Base-by-base conservation (phyloP, 257 asterid species). In the Nyctanthes arbortristis region DNA sequence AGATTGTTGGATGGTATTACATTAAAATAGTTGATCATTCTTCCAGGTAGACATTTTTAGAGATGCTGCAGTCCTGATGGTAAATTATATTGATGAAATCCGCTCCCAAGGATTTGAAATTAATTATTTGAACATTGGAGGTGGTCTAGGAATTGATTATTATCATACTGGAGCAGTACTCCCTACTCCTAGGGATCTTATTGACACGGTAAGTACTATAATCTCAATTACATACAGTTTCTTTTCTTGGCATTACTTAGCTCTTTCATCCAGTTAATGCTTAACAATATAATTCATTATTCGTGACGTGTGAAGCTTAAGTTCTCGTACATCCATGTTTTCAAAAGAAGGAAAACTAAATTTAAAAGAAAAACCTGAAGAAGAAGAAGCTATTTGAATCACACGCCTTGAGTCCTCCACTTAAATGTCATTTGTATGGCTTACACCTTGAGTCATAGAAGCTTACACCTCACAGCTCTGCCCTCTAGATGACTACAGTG, bases 21-120 rank as follows among this genome's bases (percentile, higher is more conserved):
- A 45, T 45, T 22, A 12, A 56, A 37, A 9, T 30, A 27, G 54
- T 59, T 67, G 43, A 63, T 25, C 57, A 32, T 35, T 70, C 52
- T 76, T 76, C 61, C 89, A 93, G 98, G 99, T 91, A 34, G 97
- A 93, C 74, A 93, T 93, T 69, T 93, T 93, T 77, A 87, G 93
- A 84, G 99, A 93, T 78, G 99, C 99, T 60, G 97, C 99, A 47
- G 90, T 71, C 39, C 75, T 93, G 69, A 93, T 93, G 99, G 97
- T 93, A 78, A 85, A 84, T 78, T 93, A 76, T 82, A 91, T 93
- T 11, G 97, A 93, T 29, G 88, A 87, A 84, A 93, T 93, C 67
- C 93, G 99, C 39, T 79, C 85, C 40, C 97, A 93, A 77, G 97
- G 99, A 67, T 93, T 93, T 75, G 97, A 91, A 73, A 85, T 93